Evolutionary conservation across 805 yeast genomes (phyloP), one percentile per base, ranked within the genome.

Genomic region (Candida nanaspora): DNA sequence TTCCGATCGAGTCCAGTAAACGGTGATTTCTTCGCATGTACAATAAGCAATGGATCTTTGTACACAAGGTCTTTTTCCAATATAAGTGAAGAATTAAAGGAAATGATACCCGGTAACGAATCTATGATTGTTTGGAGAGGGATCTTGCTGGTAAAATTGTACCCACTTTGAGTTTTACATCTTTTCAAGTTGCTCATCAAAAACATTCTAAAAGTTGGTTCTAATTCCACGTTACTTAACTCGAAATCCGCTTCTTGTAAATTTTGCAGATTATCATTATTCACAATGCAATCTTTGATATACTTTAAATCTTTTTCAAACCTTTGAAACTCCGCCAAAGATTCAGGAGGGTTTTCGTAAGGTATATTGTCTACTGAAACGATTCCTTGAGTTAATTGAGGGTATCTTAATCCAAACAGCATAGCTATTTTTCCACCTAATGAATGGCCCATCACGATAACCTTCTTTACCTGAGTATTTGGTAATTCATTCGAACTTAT

Each of bases 401-500:
- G 91, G 30, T 74, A 67, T 39, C 84, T 64, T 40, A 93, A 61
- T 0, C 86, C 83, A 21, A 83, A 69, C 0, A 87, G 82, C 96
- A 93, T 86, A 13, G 84, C 96, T 0, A 88, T 74, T 55, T 93
- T 89, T 3, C 95, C 98, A 4, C 98, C 98, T 93, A 85, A 82
- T 0, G 91, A 83, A 56, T 84, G 93, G 1, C 94, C 94, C 40
- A 63, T 47, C 16, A 83, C 58, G 18, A 83, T 49, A 15, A 82
- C 72, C 1, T 80, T 78, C n/a, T n/a, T 7, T 8, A 11, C 27
- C 11, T 7, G 27, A 39, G 69, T 66, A 11, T 34, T 20, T 5
- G 10, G n/a, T 3, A 34, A 14, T 10, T 15, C 65, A 45, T 5
- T 55, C 42, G 14, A 66, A 61, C 2, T 69, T 70, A 2, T 54